These are phyloP conservation scores for Gossypium ekmanianum DNA, from an alignment of 345 rosid genomes.

Conservation along the genomic window DNA sequence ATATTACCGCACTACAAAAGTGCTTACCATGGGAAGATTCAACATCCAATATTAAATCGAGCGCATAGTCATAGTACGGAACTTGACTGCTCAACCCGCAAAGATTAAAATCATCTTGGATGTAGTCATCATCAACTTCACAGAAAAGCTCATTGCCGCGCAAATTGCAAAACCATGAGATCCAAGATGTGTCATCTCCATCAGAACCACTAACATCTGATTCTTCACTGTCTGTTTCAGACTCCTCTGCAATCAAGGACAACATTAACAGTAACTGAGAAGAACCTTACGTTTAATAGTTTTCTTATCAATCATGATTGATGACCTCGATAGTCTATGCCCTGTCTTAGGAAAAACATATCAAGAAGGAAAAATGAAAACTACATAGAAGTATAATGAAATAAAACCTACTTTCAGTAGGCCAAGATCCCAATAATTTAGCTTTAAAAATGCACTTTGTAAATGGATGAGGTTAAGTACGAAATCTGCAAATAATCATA, in stretches of 20 bases:
- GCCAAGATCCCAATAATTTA: not conserved
- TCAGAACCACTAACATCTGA: slow-evolving; percentile 75
- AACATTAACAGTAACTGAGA: not conserved
- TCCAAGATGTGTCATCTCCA: slow-evolving; percentile 94
- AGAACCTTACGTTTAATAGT: not conserved
- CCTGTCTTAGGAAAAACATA: not conserved
- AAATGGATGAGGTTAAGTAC: not conserved
- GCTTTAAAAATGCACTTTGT: not conserved
- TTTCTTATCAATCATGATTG: not conserved
- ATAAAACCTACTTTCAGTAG: not conserved
- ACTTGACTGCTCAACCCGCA: slow-evolving; percentile 97
- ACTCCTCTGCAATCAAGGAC: slow-evolving; percentile 14
- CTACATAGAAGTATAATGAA: not conserved
- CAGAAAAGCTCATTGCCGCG: slow-evolving; percentile 94
- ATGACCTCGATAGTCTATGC: not conserved
- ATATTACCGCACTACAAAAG: not conserved
- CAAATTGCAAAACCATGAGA: slow-evolving; percentile 97
- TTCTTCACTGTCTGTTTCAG: slow-evolving; percentile 28
- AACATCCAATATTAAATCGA: slow-evolving; percentile 84
- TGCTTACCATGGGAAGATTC: slow-evolving; percentile 88
- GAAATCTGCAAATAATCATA: not conserved
- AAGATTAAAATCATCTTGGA: slow-evolving; percentile 94
- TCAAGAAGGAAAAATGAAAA: not conserved
- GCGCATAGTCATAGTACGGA: slow-evolving; percentile 91
- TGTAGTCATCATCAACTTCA: slow-evolving; percentile 95